Evolutionary conservation across 1,139 yeast genomes (phyloP).

Genomic region (Tardiomyces blankii): DNA sequence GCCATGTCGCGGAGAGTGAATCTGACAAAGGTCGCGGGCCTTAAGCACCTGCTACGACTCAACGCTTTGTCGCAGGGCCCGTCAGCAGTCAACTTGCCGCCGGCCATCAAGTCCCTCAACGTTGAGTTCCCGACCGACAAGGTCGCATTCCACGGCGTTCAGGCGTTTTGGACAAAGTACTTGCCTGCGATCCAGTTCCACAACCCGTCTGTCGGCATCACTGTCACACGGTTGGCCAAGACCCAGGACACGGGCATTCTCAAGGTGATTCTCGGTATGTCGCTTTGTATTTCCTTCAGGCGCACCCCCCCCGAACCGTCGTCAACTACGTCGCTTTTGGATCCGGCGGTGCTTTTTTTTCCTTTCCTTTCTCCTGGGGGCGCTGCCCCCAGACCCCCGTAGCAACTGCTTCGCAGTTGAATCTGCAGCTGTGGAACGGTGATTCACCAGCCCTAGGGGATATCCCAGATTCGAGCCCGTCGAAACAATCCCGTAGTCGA

Average conservation of each 20-base stretch:
- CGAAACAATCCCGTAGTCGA: too few relatives aligned
- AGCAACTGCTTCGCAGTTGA: too few relatives aligned
- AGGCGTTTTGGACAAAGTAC: slow-evolving; percentile 59
- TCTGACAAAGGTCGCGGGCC: slow-evolving; percentile 11
- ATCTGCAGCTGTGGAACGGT: too few relatives aligned
- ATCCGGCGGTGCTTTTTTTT: too few relatives aligned
- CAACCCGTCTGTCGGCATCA: slow-evolving; percentile 57
- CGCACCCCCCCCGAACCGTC: too few relatives aligned
- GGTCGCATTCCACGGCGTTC: slow-evolving; percentile 27
- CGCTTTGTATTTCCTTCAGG: neutral
- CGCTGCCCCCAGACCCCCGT: too few relatives aligned
- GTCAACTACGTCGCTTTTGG: too few relatives aligned
- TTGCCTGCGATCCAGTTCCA: slow-evolving; percentile 74
- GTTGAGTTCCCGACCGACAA: slow-evolving; percentile 36
- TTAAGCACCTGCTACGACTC: slow-evolving; percentile 33
- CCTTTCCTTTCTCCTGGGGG: too few relatives aligned
- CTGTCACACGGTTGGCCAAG: slow-evolving; percentile 28
- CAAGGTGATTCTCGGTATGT: neutral
- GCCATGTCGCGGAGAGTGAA: neutral
- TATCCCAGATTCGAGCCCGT: too few relatives aligned
- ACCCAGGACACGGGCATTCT: slow-evolving; percentile 2
- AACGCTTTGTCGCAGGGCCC: slow-evolving; percentile 35
- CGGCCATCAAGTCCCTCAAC: slow-evolving; percentile 27
- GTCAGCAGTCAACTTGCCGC: slow-evolving; percentile 34
- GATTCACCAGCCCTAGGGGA: too few relatives aligned